A percentile compares a stretch with the other conserved stretches of the same genome.
phyloP scores from a whole-genome alignment of 2,329 filamentous ascomycete genomes.

The Pseudogymnoascus sp. region DNA sequence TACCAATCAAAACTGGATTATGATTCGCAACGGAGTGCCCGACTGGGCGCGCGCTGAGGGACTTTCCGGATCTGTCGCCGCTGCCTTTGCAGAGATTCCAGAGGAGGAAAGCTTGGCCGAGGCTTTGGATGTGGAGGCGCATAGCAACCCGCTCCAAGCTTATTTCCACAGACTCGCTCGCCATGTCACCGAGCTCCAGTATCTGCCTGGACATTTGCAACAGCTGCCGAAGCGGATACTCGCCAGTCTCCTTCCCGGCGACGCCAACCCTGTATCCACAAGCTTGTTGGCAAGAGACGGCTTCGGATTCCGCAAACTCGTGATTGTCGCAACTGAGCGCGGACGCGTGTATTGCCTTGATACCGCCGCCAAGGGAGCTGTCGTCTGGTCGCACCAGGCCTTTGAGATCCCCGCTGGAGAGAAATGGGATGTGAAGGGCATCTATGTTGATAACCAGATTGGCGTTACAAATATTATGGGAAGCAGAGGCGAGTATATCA shows the following conservation, averaged over 20 bases:
- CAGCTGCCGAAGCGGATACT: conserved; percentile 63
- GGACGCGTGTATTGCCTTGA: conserved; percentile 78
- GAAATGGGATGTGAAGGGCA: conserved; percentile 61
- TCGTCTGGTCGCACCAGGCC: conserved; percentile 69
- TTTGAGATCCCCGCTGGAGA: conserved; percentile 49
- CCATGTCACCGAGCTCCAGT: conserved; percentile 70
- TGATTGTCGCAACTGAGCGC: conserved; percentile 71
- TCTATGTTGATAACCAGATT: conserved; percentile 53
- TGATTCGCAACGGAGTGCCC: conserved; percentile 74
- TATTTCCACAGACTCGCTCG: conserved; percentile 82
- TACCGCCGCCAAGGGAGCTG: conserved; percentile 62
- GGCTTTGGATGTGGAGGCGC: conserved; percentile 78
- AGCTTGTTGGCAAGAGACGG: conserved; percentile 56
- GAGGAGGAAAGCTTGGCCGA: conserved; percentile 68
- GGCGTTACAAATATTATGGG: conserved; percentile 35
- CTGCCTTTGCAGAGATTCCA: conserved; percentile 72
- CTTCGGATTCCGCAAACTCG: conserved; percentile 85
- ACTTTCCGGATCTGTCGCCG: conserved; percentile 71
- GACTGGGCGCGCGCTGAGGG: conserved; percentile 80
- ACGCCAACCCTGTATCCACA: conserved; percentile 39
- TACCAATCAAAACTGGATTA: conserved; percentile 66
- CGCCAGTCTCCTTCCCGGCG: conserved; percentile 51
- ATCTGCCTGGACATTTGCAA: conserved; percentile 68
- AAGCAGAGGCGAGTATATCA: conserved; percentile 53
- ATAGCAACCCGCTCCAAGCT: conserved; percentile 72